Evolutionary conservation across 495 filamentous ascomycete species (phyloP), one percentile per base, ranked within the genome.

Genomic region (Schizothecium vesticola): DNA sequence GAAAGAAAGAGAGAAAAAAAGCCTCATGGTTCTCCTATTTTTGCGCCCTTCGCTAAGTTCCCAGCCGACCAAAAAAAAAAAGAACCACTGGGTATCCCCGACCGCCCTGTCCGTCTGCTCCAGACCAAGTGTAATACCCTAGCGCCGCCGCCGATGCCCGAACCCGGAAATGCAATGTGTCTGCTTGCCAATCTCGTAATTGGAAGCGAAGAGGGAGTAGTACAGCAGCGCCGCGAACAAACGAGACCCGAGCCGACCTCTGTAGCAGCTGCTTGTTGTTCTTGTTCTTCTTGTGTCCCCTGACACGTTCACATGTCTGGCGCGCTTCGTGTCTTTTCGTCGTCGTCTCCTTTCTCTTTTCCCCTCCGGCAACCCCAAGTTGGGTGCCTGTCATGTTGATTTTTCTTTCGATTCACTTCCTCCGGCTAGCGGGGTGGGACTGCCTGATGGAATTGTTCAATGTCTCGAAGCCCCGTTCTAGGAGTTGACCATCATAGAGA

Each of bases 401-500:
- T 36, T 36, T 36, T 36, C 31, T 36, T 12, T 12, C 31, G 11
- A 36, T 36, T 36, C 11, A 13, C 31, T 1, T 16, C 13, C 13
- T 19, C 12, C 7, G 13, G 33, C 33, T 13, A 43, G 28, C 33
- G 33, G 13, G 2, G 13, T 5, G 33, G 29, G 13, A 5, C 33
- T 43, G 33, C 28, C 5, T 1, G 4, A 6, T 1, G 33, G 33
- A 5, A 43, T 43, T 22, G 21, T 23, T n/a, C 25, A 24, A 8
- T 59, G 19, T 31, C 16, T 13, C 5, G n/a, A 22, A 2, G 31
- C 19, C 43, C 55, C 31, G 3, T 61, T 56, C 68, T 75, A 75
- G 28, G 74, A 69, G 62, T 66, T 72, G 28, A 76, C 74, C 72
- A 76, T 77, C 72, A 77, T 72, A 13, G 71, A 69, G 56, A 78